Evolutionary conservation across 2,329 filamentous ascomycete species (phyloP), one percentile per base, ranked within the genome.

Genomic region (Fusarium sp.): DNA sequence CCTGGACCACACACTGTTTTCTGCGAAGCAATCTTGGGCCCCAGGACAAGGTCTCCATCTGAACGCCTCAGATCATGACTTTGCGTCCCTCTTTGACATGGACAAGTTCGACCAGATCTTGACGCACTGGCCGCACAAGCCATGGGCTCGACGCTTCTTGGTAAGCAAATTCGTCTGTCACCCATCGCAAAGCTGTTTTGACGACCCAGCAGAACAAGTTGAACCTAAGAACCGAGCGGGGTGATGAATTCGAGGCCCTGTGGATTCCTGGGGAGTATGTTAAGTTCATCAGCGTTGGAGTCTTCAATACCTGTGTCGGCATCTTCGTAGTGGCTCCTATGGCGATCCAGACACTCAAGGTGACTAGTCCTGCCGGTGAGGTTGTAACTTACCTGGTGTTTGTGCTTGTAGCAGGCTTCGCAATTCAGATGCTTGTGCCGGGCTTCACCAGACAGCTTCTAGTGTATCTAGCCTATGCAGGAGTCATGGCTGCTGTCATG

Each of bases 401-500:
- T 22, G 68, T 72, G 4, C 22, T 72, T 20, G 29, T 68, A 6
- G 58, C 56, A 1, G 69, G 69, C 6, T 68, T 71, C 16, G 11
- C 57, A 3, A 71, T 72, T 13, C 69, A 68, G 20, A 61, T 13
- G 20, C 50, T 72, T 4, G 37, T 68, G 3, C 56, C 43, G 13
- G 64, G 64, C 1, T 71, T 72, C 35, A 68, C 64, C 4, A 64
- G 41, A 4, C 69, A 71, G 39, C 68, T 72, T 8, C 45, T 72
- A 13, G 68, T 61, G 3, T 71, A 64, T n/a, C 39, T 72, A 18
- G 59, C 69, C 2, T 72, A 71, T n/a, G 68, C 69, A 4, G 66
- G 67, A 8, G 64, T 72, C 4, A 64, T 71, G 54, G 69, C 69
- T 2, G 58, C 69, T 14, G 59, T 71, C 8, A 57, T 72, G 68